Evolutionary conservation across 192 early-diverging fungal genomes (phyloP), one percentile per base, ranked within the genome.

Genomic region (Mortierella hygrophila): DNA sequence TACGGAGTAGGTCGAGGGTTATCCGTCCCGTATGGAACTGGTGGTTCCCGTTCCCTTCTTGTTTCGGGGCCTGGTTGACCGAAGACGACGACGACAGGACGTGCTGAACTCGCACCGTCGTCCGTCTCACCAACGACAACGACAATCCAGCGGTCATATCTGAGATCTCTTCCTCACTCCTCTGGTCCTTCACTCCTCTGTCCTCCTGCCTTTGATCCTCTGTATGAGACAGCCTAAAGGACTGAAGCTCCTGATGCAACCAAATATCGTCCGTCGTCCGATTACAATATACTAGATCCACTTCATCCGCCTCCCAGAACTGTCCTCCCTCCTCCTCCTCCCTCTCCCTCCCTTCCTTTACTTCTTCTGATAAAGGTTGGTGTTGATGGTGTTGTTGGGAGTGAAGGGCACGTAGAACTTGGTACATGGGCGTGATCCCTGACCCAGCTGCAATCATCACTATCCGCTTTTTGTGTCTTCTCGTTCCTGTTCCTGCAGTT

Each of bases 361-460:
- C 65, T 0, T 26, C 11, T 21, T 37, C 32, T 35, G 55, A 29
- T 44, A 7, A 1, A 13, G 29, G 37, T 35, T 47, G 35, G 4
- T 32, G 8, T 7, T 49, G 41, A 0, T 75, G n/a, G 4, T 75
- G 68, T 37, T 78, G 63, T 11, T 37, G 74, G 18, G 72, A 40
- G 35, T 79, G 78, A 18, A 79, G 9, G 5, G 65, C 49, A 32
- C 55, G 74, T 3, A 85, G 29, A 18, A 85, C n/a, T 40, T 85
- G 83, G 63, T 85, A 85, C 83, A 85, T 85, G 42, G 83, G 83
- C 3, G 83, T 85, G 65, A 85, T 80, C 54, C 83, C 83, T 0
- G 83, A 85, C 26, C 83, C 83, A 0, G 83, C 83, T 1, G 83
- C 83, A 44, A 85, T 85, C 83, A 85, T 80, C 35, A 85, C 83